Percentiles rank a stretch among this genome's conserved stretches.
Conservation (phyloP, 2,329 filamentous ascomycete genomes). For the Arthroderma uncinatum region DNA sequence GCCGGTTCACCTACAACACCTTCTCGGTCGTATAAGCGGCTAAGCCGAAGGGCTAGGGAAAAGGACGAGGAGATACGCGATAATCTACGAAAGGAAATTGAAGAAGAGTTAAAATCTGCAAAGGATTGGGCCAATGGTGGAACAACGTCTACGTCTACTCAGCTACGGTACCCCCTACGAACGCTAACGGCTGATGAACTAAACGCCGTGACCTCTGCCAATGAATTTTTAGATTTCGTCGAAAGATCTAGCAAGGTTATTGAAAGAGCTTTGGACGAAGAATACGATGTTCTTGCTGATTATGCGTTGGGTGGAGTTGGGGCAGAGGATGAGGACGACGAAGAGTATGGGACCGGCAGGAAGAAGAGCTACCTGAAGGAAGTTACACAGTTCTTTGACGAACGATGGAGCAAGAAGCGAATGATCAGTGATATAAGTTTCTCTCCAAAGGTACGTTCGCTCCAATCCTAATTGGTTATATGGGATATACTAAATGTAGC, state of each 20-base stretch:
- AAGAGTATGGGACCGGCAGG: slow-evolving; percentile 37
- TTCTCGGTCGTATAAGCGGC: slow-evolving; percentile 52
- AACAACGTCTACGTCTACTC: slow-evolving; percentile 34
- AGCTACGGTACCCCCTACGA: slow-evolving; percentile 60
- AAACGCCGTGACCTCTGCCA: slow-evolving; percentile 77
- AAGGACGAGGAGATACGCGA: slow-evolving; percentile 81
- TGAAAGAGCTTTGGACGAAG: slow-evolving; percentile 84
- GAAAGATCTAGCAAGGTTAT: slow-evolving; percentile 95
- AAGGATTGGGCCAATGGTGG: slow-evolving; percentile 36
- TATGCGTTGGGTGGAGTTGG: slow-evolving; percentile 70
- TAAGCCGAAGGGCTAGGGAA: slow-evolving; percentile 68
- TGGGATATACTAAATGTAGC: slow-evolving; percentile 14
- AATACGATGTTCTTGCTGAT: slow-evolving; percentile 92
- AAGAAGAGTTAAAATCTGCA: slow-evolving; percentile 74
- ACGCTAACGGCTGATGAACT: slow-evolving; percentile 75
- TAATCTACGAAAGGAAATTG: slow-evolving; percentile 76
- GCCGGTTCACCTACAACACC: slow-evolving; percentile 45
- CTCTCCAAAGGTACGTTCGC: slow-evolving; percentile 59
- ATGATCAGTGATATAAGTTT: slow-evolving; percentile 96
- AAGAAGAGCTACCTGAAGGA: slow-evolving; percentile 52
- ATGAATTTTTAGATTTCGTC: slow-evolving; percentile 90
- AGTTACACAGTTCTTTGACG: slow-evolving; percentile 84
- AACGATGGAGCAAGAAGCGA: slow-evolving; percentile 91
- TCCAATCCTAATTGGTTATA: neutral
- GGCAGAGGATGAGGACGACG: slow-evolving; percentile 70